These are phyloP conservation scores for Metschnikowia continentalis DNA, from an alignment of 805 yeast genomes.

Conservation along the genomic window DNA sequence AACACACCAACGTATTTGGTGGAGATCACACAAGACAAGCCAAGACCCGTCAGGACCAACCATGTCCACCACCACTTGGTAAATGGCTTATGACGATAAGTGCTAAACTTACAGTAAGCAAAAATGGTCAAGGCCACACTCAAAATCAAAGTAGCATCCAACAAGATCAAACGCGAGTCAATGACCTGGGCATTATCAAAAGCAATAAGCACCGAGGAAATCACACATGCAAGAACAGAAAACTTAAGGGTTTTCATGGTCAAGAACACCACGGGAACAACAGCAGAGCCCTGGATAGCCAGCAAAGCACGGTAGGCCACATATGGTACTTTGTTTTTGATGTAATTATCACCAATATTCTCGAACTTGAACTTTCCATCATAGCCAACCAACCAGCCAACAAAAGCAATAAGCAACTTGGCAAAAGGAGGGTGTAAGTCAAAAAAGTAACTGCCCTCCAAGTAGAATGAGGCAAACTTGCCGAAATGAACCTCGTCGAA, in stretches of 20 bases:
- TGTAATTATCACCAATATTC: constrained; percentile 78
- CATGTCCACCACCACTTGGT: constrained; percentile 78
- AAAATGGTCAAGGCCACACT: constrained; percentile 80
- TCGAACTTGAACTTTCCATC: constrained; percentile 92
- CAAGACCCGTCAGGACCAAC: constrained; percentile 78
- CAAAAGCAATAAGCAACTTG: constrained; percentile 82
- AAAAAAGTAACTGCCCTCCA: constrained; percentile 87
- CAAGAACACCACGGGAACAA: constrained; percentile 78
- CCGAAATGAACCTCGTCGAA: constrained; percentile 89
- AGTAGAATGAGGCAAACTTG: constrained; percentile 77
- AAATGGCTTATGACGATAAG: constrained; percentile 63
- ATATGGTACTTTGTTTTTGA: constrained; percentile 77
- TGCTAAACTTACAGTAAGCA: constrained; percentile 73
- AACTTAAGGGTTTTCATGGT: constrained; percentile 85
- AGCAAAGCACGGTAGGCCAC: constrained; percentile 74
- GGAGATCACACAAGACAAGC: constrained; percentile 86
- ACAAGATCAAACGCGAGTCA: constrained; percentile 83
- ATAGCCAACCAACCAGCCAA: constrained; percentile 86
- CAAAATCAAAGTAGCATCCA: constrained; percentile 85
- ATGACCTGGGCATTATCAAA: constrained; percentile 88
- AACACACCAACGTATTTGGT: constrained; percentile 96
- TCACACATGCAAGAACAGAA: constrained; percentile 70
- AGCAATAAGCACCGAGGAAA: constrained; percentile 71
- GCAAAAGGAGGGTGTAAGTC: constrained; percentile 99
- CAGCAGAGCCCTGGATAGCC: constrained; percentile 76